Base-by-base conservation (phyloP, 192 early-diverging fungal genomes). In the Nowakowskiella sp. region DNA sequence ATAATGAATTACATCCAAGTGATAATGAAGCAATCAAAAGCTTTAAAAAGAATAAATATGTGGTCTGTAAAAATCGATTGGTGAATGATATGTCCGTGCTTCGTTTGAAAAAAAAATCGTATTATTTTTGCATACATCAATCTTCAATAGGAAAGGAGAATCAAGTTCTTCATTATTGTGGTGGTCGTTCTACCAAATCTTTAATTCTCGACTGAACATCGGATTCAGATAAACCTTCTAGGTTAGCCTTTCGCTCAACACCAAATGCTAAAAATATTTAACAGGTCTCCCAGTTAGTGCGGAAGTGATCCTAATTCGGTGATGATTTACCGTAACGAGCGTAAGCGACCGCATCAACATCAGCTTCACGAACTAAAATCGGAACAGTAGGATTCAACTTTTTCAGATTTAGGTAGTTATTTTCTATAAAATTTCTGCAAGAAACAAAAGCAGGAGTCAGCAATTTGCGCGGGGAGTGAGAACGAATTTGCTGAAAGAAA, bases 351-450 rank as follows among this genome's bases (percentile, higher is more conserved):
- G 92, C 86, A 67, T 93, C 84, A 36, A 90, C 77, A 28, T 82
- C 84, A 13, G 89, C 89, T 60, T 96, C 92, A 54, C 92, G 85
- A 31, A 96, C 82, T 13, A 96, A 77, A 57, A 96, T 86, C 21
- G 92, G 92, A 16, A 96, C 70, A 7, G 78, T 70, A 6, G 92
- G 92, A 73, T 96, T 92, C 44, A 76, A 85, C 51, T 80, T 63
- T 70, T 92, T 92, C 39, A 96, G 59, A n/a, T 67, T 72, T 6
- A 73, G 70, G 62, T 92, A 96, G 64, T 88, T 71, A 55, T 85
- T 82, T 29, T 80, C 62, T 34, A 96, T 74, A 65, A 89, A 96
- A 59, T 92, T 82, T 53, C 92, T 94, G 73, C 25, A 28, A 28
- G 31, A n/a, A n/a, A n/a, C n/a, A n/a, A n/a, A n/a, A n/a, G n/a